phyloP scores from a whole-genome alignment of 140 eudicot species.

The Erigeron philadelphicus region DNA sequence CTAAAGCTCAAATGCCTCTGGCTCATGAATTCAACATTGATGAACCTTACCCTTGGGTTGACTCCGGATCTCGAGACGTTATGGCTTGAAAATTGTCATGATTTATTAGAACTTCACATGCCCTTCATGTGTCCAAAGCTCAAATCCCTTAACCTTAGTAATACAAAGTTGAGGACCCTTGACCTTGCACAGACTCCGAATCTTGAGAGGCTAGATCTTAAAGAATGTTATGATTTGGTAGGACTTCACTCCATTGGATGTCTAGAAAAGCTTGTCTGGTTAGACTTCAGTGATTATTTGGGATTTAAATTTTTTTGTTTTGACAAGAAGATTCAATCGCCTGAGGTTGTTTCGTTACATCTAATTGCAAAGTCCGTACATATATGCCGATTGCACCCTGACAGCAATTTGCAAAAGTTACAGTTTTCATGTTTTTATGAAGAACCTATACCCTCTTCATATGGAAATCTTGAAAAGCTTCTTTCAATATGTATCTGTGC shows the following conservation, averaged over 20 bases:
- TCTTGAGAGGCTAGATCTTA: neutral
- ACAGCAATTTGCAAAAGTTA: neutral
- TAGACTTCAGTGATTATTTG: neutral
- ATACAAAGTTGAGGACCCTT: slow-evolving; percentile 7
- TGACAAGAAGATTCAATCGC: neutral
- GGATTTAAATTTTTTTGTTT: slow-evolving; percentile 3
- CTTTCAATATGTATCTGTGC: neutral
- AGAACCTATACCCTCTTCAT: neutral
- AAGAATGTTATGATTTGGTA: neutral
- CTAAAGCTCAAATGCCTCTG: neutral
- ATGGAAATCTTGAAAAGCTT: neutral
- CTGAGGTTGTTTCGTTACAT: neutral
- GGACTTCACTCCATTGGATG: neutral
- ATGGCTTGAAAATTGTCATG: neutral
- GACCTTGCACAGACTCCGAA: neutral
- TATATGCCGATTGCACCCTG: neutral
- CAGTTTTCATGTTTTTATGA: neutral
- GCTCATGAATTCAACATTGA: neutral
- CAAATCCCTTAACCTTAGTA: neutral
- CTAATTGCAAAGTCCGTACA: neutral
- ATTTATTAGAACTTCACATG: slow-evolving; percentile 11
- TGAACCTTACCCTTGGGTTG: slow-evolving; percentile 5
- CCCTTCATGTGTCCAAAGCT: slow-evolving; percentile 7
- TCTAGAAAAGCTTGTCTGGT: neutral
- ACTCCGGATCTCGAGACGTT: neutral